Percentiles rank a stretch among this genome's conserved stretches.
phyloP scores from a whole-genome alignment of 2,329 filamentous ascomycete species.

The Ceratocystiopsis brevicomis region DNA sequence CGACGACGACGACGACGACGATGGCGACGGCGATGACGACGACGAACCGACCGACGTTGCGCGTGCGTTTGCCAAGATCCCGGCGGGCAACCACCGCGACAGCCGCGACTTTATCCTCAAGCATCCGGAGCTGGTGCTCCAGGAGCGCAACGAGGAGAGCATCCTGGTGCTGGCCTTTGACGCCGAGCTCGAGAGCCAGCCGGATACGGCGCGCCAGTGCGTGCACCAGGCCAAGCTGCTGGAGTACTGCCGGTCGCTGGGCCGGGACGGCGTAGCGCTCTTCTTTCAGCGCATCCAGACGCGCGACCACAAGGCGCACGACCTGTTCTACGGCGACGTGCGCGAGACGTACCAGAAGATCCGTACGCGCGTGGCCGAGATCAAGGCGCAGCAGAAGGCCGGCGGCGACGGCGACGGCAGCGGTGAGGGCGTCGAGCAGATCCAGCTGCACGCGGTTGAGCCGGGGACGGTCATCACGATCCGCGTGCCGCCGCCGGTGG shows the following conservation, averaged over 20 bases:
- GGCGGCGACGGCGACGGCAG: constrained; percentile 24
- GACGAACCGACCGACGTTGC: constrained; percentile 59
- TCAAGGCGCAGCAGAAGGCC: constrained; percentile 30
- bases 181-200: constrained; percentile 55
- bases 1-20: constrained; percentile 14
- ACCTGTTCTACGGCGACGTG: constrained; percentile 84
- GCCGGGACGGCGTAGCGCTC: constrained; percentile 67
- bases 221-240: constrained; percentile 85
- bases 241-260: constrained; percentile 85
- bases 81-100: constrained; percentile 50
- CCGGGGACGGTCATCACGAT: constrained; percentile 86
- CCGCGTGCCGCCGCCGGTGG: constrained; percentile 50
- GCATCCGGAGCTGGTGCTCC: constrained; percentile 51
- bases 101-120: constrained; percentile 60
- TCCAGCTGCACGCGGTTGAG: constrained; percentile 91
- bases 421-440: constrained; percentile 64
- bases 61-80: constrained; percentile 68
- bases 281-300: constrained; percentile 97
- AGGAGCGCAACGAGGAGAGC: constrained; percentile 74
- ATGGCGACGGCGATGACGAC: constrained; percentile 49
- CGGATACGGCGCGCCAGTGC: constrained; percentile 63
- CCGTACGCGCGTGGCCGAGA: constrained; percentile 54
- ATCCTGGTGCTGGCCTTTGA: constrained; percentile 86
- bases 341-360: constrained; percentile 74
- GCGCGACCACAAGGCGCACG: constrained; percentile 71